Conservation (phyloP, 2,329 filamentous ascomycete genomes). For the Dryadomyces quercivorus region DNA sequence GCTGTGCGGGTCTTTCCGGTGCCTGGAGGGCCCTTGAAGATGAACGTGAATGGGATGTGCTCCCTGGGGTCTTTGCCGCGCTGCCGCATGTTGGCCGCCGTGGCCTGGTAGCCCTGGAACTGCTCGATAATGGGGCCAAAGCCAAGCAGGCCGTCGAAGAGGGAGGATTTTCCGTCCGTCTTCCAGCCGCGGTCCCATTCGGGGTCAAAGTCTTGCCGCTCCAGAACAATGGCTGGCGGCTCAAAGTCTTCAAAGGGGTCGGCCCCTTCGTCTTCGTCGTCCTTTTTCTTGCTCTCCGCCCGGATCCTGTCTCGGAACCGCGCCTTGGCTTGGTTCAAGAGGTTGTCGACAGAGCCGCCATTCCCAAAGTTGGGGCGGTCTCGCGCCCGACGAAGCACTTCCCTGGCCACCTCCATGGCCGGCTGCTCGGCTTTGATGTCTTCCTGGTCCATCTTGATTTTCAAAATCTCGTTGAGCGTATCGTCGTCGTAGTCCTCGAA, state of each 20-base stretch:
- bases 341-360: constrained; percentile 59
- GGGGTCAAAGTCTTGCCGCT: constrained; percentile 39
- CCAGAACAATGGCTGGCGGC: constrained; percentile 15
- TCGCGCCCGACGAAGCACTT: constrained; percentile 45
- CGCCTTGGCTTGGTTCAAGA: constrained; percentile 44
- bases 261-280: neutral
- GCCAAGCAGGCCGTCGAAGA: neutral
- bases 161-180: no score
- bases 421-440: constrained; percentile 36
- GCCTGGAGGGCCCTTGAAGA: constrained; percentile 46
- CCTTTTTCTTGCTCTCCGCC: neutral
- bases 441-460: constrained; percentile 47
- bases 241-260: constrained; percentile 1
- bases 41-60: constrained; percentile 51
- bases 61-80: constrained; percentile 41
- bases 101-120: constrained; percentile 35
- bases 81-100: constrained; percentile 35
- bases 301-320: constrained; percentile 7
- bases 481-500: constrained; percentile 47
- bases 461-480: constrained; percentile 46
- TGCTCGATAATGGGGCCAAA: neutral
- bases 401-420: constrained; percentile 41
- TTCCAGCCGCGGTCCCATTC: constrained; percentile 35
- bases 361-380: constrained; percentile 59
- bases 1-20: constrained; percentile 66